These are phyloP conservation scores for Scedosporium dehoogii DNA, from an alignment of 2,329 filamentous ascomycete species.

Conservation along the genomic window DNA sequence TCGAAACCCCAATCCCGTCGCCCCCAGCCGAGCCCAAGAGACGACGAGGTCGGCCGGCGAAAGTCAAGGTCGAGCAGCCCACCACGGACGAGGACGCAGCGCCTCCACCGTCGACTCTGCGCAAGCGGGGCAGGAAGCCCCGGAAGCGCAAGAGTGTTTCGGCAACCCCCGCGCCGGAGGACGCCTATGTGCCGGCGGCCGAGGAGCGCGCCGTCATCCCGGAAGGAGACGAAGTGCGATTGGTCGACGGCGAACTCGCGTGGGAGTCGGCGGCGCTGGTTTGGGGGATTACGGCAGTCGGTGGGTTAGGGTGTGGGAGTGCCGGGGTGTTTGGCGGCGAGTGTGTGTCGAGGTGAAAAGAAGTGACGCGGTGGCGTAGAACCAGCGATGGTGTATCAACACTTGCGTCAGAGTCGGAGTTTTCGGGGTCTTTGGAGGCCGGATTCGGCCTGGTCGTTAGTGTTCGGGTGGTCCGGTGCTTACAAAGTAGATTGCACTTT, in stretches of 20 bases:
- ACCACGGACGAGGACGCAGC: not conserved
- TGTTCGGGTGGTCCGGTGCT: not conserved
- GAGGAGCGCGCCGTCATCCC: slow-evolving; percentile 19
- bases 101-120: not conserved
- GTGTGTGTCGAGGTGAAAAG: slow-evolving; percentile 26
- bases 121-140: not conserved
- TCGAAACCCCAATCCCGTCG: not conserved
- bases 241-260: slow-evolving; percentile 25
- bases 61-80: not conserved
- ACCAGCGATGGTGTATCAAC: not conserved
- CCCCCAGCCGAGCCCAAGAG: not conserved
- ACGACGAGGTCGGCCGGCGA: not conserved
- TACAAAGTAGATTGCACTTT: not conserved
- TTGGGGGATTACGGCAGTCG: slow-evolving; percentile 33
- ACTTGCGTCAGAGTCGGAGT: not conserved
- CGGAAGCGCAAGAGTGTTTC: not conserved
- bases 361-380: not conserved
- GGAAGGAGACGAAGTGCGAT: slow-evolving; percentile 31
- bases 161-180: slow-evolving; percentile 14
- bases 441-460: not conserved
- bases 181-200: slow-evolving; percentile 27
- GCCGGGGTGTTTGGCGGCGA: slow-evolving; percentile 38
- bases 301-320: slow-evolving; percentile 33
- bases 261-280: slow-evolving; percentile 36
- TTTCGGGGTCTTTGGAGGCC: not conserved